Evolutionary conservation across 768 basidiomycete species (phyloP).

Genomic region (Tylopilus balloui): DNA sequence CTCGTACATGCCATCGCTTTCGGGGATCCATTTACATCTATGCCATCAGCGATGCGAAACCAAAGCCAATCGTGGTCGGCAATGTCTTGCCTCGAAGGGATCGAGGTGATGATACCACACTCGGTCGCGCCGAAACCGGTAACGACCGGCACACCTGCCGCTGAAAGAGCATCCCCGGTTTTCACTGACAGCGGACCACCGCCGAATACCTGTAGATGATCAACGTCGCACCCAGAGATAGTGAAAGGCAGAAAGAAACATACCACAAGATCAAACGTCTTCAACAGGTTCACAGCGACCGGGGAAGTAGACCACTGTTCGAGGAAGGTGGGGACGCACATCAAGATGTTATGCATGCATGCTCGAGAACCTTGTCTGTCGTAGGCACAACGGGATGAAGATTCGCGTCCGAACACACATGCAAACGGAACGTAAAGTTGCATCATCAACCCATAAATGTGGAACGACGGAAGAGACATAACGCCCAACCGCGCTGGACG

Average conservation of each 20-base stretch:
- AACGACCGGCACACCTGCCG: slow-evolving; percentile 11
- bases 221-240: neutral
- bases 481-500: slow-evolving; percentile 16
- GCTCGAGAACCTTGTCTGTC: slow-evolving; percentile 16
- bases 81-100: slow-evolving; percentile 8
- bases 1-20: slow-evolving; percentile 33
- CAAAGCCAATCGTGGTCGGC: slow-evolving; percentile 15
- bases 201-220: slow-evolving; percentile 1
- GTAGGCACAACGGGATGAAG: slow-evolving; percentile 17
- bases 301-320: slow-evolving; percentile 14
- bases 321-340: slow-evolving; percentile 19
- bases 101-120: slow-evolving; percentile 6
- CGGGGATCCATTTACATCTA: slow-evolving; percentile 27
- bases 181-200: slow-evolving; percentile 13
- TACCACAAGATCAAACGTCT: slow-evolving; percentile 1
- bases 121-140: slow-evolving; percentile 21
- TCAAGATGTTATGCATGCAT: neutral
- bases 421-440: slow-evolving; percentile 34
- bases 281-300: neutral
- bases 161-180: slow-evolving; percentile 11
- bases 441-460: slow-evolving; percentile 32
- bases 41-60: slow-evolving; percentile 6
- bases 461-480: slow-evolving; percentile 38
- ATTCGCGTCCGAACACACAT: slow-evolving; percentile 4
- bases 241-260: neutral